Percentiles rank a stretch among this genome's conserved stretches.
These are phyloP conservation scores for Phytophthora fragariae DNA, from an alignment of 352 stramenopile genomes.

Conservation along the genomic window DNA sequence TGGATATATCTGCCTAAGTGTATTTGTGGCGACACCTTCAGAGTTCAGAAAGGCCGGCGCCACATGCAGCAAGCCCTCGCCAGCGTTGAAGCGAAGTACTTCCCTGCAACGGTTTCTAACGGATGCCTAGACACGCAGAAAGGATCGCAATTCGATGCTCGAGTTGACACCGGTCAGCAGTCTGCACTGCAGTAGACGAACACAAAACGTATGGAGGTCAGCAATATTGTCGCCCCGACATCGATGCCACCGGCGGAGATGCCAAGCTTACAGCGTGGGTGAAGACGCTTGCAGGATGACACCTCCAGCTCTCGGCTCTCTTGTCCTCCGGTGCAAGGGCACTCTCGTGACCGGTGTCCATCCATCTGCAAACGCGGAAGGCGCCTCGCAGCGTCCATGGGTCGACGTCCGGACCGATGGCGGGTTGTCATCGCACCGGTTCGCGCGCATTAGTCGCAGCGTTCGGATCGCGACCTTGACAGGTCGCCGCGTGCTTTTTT, in stretches of 20 bases:
- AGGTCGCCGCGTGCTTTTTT: background rate
- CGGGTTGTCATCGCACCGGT: slow-evolving; percentile 29
- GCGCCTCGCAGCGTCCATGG: slow-evolving; percentile 5
- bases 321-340: background rate
- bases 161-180: background rate
- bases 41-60: background rate
- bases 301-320: background rate
- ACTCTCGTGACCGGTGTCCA: slow-evolving; percentile 19
- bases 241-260: background rate
- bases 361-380: slow-evolving; percentile 1
- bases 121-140: background rate
- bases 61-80: background rate
- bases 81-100: background rate
- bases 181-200: background rate
- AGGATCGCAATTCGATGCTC: background rate
- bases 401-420: slow-evolving; percentile 35
- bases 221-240: background rate
- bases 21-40: background rate
- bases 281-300: background rate
- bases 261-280: background rate
- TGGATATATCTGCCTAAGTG: background rate
- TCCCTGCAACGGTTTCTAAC: background rate
- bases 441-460: slow-evolving; percentile 22
- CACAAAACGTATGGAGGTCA: background rate
- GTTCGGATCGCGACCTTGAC: background rate